Evolutionary conservation across 2,329 filamentous ascomycete genomes (phyloP).

Genomic region (Aspergillus caelatus): DNA sequence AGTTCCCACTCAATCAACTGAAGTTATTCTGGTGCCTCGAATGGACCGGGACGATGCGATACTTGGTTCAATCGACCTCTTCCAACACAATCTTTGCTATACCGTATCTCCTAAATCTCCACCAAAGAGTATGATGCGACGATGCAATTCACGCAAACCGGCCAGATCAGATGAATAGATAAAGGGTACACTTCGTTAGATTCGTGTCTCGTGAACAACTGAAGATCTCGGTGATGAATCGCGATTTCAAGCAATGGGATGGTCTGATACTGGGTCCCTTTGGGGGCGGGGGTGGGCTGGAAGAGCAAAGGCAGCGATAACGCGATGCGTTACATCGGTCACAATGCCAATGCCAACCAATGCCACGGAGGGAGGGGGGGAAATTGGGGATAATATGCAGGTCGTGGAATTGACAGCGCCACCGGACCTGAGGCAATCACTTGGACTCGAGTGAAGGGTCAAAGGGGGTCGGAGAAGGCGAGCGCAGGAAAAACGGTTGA

Average conservation of each 20-base stretch:
- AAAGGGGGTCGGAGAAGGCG: conserved; percentile 3
- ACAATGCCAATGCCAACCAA: conserved; percentile 21
- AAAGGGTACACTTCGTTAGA: neutral
- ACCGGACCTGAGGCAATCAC: neutral
- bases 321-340: conserved; percentile 29
- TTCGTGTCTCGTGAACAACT: neutral
- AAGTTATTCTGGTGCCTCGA: neutral
- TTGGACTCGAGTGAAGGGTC: neutral
- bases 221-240: neutral
- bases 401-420: neutral
- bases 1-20: neutral
- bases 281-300: conserved; percentile 19
- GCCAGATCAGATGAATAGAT: neutral
- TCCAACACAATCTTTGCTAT: neutral
- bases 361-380: conserved; percentile 7
- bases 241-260: conserved; percentile 10
- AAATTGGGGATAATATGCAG: neutral
- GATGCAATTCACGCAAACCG: neutral
- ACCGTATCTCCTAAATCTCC: neutral
- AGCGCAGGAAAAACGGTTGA: conserved; percentile 9
- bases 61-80: neutral
- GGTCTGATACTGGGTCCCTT: conserved; percentile 14
- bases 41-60: neutral
- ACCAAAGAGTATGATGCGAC: neutral
- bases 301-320: conserved; percentile 25